These are phyloP conservation scores for Cronartium quercuum DNA, from an alignment of 1,284 basidiomycete genomes.

Conservation along the genomic window DNA sequence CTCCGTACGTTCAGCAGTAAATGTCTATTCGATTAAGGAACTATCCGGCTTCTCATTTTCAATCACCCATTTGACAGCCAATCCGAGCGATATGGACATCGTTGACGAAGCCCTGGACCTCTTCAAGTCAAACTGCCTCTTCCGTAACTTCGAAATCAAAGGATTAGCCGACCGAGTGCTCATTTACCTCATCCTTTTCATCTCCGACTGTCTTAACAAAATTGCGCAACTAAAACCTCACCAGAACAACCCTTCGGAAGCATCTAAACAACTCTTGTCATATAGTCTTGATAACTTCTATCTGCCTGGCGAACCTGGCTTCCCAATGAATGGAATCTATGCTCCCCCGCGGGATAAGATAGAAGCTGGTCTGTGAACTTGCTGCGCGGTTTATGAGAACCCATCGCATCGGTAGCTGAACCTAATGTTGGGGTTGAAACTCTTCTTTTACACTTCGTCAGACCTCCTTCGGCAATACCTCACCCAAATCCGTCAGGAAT, in stretches of 20 bases:
- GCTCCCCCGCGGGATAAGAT: conserved; percentile 67
- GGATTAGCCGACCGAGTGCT: conserved; percentile 87
- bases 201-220: conserved; percentile 93
- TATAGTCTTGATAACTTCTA: conserved; percentile 76
- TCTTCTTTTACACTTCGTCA: conserved; percentile 46
- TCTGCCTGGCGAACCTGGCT: conserved; percentile 91
- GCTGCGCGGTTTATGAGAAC: conserved; percentile 21
- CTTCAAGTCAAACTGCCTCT: conserved; percentile 97
- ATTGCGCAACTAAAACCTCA: conserved; percentile 55
- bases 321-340: conserved; percentile 88
- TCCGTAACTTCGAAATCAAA: conserved; percentile 99
- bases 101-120: conserved; percentile 94
- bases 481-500: conserved; percentile 84
- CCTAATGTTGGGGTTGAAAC: neutral
- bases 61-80: conserved; percentile 53
- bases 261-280: conserved; percentile 45
- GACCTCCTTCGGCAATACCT: conserved; percentile 86
- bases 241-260: conserved; percentile 24
- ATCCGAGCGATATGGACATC: conserved; percentile 74
- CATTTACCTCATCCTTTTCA: conserved; percentile 96
- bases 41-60: neutral
- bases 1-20: conserved; percentile 56
- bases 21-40: too few relatives aligned
- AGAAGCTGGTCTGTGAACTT: conserved; percentile 66
- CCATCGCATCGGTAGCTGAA: too few relatives aligned